These are phyloP conservation scores for Russula earlei DNA, from an alignment of 768 basidiomycete genomes.

Conservation along the genomic window DNA sequence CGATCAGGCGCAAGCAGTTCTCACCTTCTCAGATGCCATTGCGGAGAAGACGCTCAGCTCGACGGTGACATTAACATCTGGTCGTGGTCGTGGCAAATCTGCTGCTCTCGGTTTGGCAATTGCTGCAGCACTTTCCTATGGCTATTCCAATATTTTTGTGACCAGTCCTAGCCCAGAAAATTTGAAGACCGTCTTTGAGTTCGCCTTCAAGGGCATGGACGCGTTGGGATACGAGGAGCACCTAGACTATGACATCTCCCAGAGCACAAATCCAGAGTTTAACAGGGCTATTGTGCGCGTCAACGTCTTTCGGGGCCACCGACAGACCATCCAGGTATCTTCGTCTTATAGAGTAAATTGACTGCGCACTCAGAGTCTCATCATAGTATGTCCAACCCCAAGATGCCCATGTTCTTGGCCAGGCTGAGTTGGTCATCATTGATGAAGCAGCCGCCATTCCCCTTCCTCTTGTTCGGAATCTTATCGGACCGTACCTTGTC, in stretches of 20 bases:
- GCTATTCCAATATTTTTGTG: slow-evolving; percentile 96
- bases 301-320: slow-evolving; percentile 84
- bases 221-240: slow-evolving; percentile 94
- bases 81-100: slow-evolving; percentile 92
- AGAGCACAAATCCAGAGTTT: slow-evolving; percentile 90
- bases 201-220: slow-evolving; percentile 95
- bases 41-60: slow-evolving; percentile 89
- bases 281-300: slow-evolving; percentile 94
- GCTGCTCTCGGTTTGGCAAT: slow-evolving; percentile 94
- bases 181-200: slow-evolving; percentile 94
- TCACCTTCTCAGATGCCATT: slow-evolving; percentile 92
- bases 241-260: slow-evolving; percentile 92
- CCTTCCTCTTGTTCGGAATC: slow-evolving; percentile 86
- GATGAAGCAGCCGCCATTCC: slow-evolving; percentile 99
- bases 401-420: slow-evolving; percentile 95
- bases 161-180: slow-evolving; percentile 98
- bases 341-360: not conserved
- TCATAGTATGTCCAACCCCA: slow-evolving; percentile 92
- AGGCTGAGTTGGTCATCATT: slow-evolving; percentile 94
- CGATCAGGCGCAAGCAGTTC: slow-evolving; percentile 89
- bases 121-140: slow-evolving; percentile 84
- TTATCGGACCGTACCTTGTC: slow-evolving; percentile 93
- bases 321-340: slow-evolving; percentile 91
- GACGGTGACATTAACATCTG: slow-evolving; percentile 91
- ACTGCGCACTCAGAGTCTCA: not conserved